Base-by-base conservation (phyloP, 148 eudicot species). In the Vaccinium corymbosum region DNA sequence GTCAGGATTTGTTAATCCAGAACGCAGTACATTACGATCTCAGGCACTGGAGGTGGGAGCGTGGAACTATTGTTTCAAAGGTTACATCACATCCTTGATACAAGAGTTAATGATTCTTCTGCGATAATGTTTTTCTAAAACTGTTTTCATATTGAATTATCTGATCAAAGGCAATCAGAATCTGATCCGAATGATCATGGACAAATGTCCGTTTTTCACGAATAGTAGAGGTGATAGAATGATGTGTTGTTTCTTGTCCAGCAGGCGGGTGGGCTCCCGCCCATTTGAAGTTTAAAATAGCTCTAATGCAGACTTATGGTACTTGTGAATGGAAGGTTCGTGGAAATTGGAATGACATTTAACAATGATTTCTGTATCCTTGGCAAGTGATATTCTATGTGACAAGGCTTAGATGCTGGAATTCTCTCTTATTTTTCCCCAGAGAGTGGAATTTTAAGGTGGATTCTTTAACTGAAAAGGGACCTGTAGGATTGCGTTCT, bases 41-140 rank as follows among this genome's bases (percentile, higher is more conserved):
- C 96, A 90, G 83, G 95, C 94, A 75, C 84, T 95, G 88, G 98
- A 93, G 90, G 94, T 97, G 99, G 99, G 99, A 72, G 98, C 98
- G 91, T 76, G 97, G 97, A 87, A 95, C 98, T 56, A 91, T 95
- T 81, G 94, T 95, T 79, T 90, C 94, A 49, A 95, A 95, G 97
- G 98, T 95, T 79, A 74, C 79, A 32, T 32, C 74, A 85, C 78
- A 56, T 46, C 29, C 48, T 64, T 50, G n/a, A 82, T 73, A 64
- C 78, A 75, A 48, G 46, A 62, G 61, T 73, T 81, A 22, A 35
- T 51, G 2, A 16, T 76, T 66, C 52, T 78, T 72, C 51, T 76
- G 55, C 52, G 0, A 15, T 46, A 10, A 12, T 82, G 49, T 51
- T 29, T 29, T 32, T 6, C 20, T 51, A 42, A 42, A 42, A 42